Evolutionary conservation across 106 monocot genomes (phyloP).

Genomic region (Agapanthus africanus): DNA sequence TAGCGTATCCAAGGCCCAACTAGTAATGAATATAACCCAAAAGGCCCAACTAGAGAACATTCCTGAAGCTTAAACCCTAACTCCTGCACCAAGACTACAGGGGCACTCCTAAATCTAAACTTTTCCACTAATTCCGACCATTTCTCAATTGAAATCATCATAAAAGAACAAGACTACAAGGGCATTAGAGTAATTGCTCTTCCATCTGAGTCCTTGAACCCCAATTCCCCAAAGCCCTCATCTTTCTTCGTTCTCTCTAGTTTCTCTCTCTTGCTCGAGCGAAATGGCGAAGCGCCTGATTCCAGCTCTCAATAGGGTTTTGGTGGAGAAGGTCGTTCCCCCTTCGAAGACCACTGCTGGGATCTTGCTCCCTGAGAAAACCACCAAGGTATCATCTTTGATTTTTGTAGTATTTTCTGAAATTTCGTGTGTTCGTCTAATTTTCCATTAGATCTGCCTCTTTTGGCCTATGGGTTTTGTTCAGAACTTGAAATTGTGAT

Average conservation of each 20-base stretch:
- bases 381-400: constrained; percentile 16
- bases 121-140: too few relatives aligned
- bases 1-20: too few relatives aligned
- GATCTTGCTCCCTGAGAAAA: constrained; percentile 41
- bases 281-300: constrained; percentile 36
- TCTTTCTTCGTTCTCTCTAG: not conserved
- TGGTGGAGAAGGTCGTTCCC: constrained; percentile 44
- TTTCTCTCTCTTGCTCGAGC: not conserved
- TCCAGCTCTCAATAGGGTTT: constrained; percentile 27
- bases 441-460: not conserved
- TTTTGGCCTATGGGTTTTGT: not conserved
- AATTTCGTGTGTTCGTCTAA: too few relatives aligned
- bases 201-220: not conserved
- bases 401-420: not conserved
- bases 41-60: not conserved
- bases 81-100: not conserved
- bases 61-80: not conserved
- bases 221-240: not conserved
- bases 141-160: too few relatives aligned
- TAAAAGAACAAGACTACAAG: not conserved
- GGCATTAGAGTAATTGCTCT: not conserved
- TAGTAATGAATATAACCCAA: too few relatives aligned
- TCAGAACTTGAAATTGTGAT: not conserved
- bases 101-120: too few relatives aligned
- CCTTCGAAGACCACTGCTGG: constrained; percentile 37